Percentiles rank a stretch among this genome's conserved stretches.
phyloP scores from a whole-genome alignment of 202 grass and related monocot species.

The Setaria viridis region DNA sequence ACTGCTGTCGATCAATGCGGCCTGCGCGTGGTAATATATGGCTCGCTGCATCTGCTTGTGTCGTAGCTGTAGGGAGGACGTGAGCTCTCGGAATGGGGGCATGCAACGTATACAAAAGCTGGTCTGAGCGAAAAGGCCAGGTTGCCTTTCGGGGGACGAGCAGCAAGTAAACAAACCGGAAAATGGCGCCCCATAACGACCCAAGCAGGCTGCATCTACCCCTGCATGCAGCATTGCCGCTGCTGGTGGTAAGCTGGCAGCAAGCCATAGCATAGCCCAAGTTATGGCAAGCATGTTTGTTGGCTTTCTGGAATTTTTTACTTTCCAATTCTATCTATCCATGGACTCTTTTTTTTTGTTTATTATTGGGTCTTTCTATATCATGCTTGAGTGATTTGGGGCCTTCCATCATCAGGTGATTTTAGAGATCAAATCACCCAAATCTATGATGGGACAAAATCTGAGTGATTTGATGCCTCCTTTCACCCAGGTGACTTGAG shows the following conservation, averaged over 20 bases:
- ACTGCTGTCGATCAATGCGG: background rate
- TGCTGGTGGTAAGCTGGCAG: background rate
- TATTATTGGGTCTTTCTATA: no score
- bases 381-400: no score
- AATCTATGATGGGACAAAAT: no score
- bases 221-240: background rate
- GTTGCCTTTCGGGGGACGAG: slow-evolving; percentile 45
- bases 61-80: slow-evolving; percentile 9
- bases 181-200: slow-evolving; percentile 42
- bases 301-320: background rate
- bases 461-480: no score
- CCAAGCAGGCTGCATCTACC: slow-evolving; percentile 8
- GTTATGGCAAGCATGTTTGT: background rate
- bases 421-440: no score
- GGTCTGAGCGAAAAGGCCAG: background rate
- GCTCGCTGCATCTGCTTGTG: slow-evolving; percentile 35
- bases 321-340: background rate
- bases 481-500: no score
- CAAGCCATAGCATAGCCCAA: background rate
- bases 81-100: slow-evolving; percentile 40
- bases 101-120: slow-evolving; percentile 43
- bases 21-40: background rate
- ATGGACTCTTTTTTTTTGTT: no score
- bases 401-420: no score
- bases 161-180: slow-evolving; percentile 49